Conservation (phyloP, 768 basidiomycete genomes). For the Gautieria morchelliformis region DNA sequence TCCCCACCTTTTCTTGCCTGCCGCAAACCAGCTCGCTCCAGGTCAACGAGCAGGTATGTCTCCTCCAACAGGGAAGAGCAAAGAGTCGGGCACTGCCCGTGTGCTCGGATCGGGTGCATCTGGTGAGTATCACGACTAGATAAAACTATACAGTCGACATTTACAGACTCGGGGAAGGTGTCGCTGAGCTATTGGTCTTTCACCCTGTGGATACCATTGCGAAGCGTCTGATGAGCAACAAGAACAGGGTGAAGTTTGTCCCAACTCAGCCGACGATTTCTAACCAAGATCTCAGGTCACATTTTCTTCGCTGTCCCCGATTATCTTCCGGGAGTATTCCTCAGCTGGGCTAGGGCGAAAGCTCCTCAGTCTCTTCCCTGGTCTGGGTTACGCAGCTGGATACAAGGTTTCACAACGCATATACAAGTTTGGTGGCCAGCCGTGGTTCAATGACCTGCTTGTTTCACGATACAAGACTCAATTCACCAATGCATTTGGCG, state of each 20-base stretch:
- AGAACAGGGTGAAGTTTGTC: conserved; percentile 48
- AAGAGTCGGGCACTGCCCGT: conserved; percentile 84
- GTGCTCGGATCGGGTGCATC: conserved; percentile 88
- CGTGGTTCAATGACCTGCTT: conserved; percentile 93
- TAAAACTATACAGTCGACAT: background rate
- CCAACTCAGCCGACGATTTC: background rate
- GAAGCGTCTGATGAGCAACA: conserved; percentile 99
- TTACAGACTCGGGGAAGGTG: conserved; percentile 37
- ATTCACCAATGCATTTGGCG: conserved; percentile 82
- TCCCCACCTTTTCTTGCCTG: background rate
- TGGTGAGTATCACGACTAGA: conserved; percentile 38
- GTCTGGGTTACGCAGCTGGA: conserved; percentile 94
- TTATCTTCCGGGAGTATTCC: conserved; percentile 86
- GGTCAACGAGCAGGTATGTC: conserved; percentile 28
- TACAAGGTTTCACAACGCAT: conserved; percentile 93
- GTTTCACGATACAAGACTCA: conserved; percentile 67
- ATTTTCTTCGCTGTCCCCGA: conserved; percentile 48
- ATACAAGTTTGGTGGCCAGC: conserved; percentile 98
- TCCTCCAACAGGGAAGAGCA: conserved; percentile 38
- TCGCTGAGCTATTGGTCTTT: conserved; percentile 92
- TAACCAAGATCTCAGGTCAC: conserved; percentile 41
- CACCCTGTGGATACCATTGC: conserved; percentile 96
- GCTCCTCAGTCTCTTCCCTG: conserved; percentile 92
- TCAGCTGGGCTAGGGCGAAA: conserved; percentile 54
- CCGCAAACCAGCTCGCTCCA: background rate